Evolutionary conservation across 1,139 yeast genomes (phyloP).

Genomic region (Trichomonascaceae sp.): DNA sequence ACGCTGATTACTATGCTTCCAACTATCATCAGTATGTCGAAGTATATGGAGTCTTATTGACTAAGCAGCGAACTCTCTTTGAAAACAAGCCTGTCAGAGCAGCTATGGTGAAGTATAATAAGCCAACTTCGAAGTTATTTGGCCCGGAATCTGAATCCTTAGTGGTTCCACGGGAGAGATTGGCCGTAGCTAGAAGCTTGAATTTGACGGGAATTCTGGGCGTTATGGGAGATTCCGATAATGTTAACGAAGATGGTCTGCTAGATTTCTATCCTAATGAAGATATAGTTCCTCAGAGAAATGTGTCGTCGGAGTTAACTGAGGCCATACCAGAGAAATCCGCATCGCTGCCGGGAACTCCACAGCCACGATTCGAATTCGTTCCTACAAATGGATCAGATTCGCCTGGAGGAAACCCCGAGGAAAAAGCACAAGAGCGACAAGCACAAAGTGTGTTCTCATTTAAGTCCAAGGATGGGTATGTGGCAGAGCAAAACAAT

Average conservation of each 20-base stretch:
- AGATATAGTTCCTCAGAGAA: constrained; percentile 10
- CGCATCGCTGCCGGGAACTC: background rate
- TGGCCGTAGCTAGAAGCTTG: background rate
- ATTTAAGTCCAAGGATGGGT: no score
- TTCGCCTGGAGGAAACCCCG: no score
- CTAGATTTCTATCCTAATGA: background rate
- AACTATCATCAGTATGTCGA: constrained; percentile 21
- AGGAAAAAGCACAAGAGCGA: no score
- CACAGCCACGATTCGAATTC: background rate
- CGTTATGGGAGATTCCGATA: background rate
- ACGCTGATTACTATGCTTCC: constrained; percentile 15
- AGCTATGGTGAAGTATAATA: constrained; percentile 7
- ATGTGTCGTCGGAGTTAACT: background rate
- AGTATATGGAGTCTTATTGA: constrained; percentile 15
- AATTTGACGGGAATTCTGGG: background rate
- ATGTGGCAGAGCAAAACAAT: no score
- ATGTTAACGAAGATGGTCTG: background rate
- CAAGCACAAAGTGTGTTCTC: no score
- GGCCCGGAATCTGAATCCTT: constrained; percentile 1
- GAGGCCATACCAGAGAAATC: background rate
- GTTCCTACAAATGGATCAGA: no score
- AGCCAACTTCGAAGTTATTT: background rate
- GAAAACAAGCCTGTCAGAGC: constrained; percentile 6
- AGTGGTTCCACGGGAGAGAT: background rate
- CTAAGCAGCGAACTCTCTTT: constrained; percentile 18